phyloP scores from a whole-genome alignment of 2,329 filamentous ascomycete genomes.

The Penicillium sp. region DNA sequence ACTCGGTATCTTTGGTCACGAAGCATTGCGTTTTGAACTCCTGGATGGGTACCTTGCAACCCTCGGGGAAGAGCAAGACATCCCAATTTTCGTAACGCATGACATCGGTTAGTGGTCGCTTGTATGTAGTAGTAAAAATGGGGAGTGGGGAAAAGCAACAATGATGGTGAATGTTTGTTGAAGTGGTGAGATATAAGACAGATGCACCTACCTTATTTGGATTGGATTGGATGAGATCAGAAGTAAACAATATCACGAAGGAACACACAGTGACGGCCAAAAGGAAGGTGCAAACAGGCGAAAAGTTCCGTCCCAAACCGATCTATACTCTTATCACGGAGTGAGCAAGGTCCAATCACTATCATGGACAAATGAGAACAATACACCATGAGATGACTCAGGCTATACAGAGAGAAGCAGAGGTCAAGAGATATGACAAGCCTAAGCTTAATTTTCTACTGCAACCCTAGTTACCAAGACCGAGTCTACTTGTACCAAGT shows the following conservation, averaged over 20 bases:
- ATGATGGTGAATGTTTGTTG: background rate
- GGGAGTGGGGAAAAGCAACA: background rate
- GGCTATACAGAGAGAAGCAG: background rate
- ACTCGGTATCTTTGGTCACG: conserved; percentile 59
- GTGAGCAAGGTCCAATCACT: too few species aligned
- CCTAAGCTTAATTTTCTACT: too few species aligned
- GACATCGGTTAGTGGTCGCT: conserved; percentile 28
- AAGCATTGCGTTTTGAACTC: conserved; percentile 81
- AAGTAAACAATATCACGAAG: background rate
- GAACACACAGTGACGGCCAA: background rate
- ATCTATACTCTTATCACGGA: too few species aligned
- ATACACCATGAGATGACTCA: too few species aligned
- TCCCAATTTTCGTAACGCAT: conserved; percentile 92
- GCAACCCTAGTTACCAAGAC: background rate
- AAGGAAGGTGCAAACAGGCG: conserved; percentile 26
- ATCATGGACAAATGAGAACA: too few species aligned
- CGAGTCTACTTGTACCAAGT: background rate
- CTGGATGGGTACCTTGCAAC: conserved; percentile 69
- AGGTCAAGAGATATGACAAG: too few species aligned
- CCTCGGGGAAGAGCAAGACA: conserved; percentile 72
- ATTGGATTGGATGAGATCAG: background rate
- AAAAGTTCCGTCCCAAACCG: too few species aligned
- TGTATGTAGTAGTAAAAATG: conserved; percentile 19
- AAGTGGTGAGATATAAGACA: background rate
- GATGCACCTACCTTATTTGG: background rate